A percentile compares a stretch with the other conserved stretches of the same genome.
These are phyloP conservation scores for Citrullus mucosospermus DNA, from an alignment of 306 rosid genomes.

Conservation along the genomic window DNA sequence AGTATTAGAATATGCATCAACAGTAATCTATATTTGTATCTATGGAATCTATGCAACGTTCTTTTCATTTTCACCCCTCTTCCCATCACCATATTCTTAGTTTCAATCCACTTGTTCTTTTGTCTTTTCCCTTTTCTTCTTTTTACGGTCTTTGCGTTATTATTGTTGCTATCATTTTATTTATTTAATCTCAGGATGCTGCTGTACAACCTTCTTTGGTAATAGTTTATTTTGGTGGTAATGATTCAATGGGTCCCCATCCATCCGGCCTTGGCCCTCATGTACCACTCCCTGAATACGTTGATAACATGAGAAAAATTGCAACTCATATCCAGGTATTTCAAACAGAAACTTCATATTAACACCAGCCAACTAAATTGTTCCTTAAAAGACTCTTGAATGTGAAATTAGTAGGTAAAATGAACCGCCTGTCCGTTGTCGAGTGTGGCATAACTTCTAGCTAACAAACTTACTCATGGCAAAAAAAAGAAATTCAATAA, in stretches of 20 bases:
- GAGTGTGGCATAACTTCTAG: background rate
- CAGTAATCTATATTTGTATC: too few species aligned
- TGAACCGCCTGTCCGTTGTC: background rate
- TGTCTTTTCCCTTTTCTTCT: background rate
- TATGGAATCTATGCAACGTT: background rate
- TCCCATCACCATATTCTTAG: background rate
- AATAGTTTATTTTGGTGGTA: constrained; percentile 85
- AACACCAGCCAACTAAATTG: background rate
- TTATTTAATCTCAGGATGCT: constrained; percentile 42
- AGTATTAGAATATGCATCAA: too few species aligned
- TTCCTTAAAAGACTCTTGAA: background rate
- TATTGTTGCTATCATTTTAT: background rate
- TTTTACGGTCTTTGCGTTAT: background rate
- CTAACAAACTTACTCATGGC: background rate
- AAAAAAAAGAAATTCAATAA: background rate
- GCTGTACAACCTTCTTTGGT: constrained; percentile 72
- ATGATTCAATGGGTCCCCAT: constrained; percentile 93
- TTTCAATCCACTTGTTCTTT: background rate
- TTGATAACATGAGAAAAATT: constrained; percentile 66
- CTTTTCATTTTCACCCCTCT: background rate
- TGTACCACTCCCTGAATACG: constrained; percentile 76
- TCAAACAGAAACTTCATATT: background rate
- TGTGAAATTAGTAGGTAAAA: background rate
- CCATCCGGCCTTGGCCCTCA: constrained; percentile 84
- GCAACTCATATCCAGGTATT: constrained; percentile 65